A percentile compares a stretch with the other conserved stretches of the same genome.
Evolutionary conservation across 2,329 filamentous ascomycete species (phyloP).

Genomic region (Beauveria varroae): DNA sequence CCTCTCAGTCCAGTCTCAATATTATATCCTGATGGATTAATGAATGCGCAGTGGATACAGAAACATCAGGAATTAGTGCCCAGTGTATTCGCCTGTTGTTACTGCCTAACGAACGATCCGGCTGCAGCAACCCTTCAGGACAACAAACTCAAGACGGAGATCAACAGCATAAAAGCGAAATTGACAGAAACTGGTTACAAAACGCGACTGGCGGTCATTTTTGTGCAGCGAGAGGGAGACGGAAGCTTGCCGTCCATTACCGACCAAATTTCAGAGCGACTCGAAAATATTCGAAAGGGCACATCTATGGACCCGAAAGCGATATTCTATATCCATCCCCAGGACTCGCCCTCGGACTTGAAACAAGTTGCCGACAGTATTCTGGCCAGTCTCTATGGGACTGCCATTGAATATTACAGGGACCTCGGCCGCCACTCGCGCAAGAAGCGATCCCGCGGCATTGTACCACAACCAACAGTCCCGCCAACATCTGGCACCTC

Average conservation of each 20-base stretch:
- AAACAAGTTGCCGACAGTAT: conserved; percentile 67
- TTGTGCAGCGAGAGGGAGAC: conserved; percentile 25
- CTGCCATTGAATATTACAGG: conserved; percentile 82
- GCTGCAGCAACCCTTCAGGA: conserved; percentile 73
- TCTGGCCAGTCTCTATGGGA: conserved; percentile 63
- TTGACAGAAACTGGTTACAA: conserved; percentile 67
- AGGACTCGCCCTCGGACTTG: conserved; percentile 63
- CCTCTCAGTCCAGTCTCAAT: conserved; percentile 76
- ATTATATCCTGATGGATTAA: conserved; percentile 82
- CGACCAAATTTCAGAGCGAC: conserved; percentile 59
- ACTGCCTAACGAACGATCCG: conserved; percentile 64
- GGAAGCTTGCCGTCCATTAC: conserved; percentile 38
- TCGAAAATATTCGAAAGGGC: conserved; percentile 70
- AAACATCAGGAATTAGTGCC: conserved; percentile 86
- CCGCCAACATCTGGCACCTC: conserved; percentile 79
- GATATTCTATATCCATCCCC: conserved; percentile 76
- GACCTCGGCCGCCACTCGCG: conserved; percentile 88
- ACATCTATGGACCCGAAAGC: conserved; percentile 77
- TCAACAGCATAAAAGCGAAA: conserved; percentile 66
- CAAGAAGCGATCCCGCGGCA: conserved; percentile 76
- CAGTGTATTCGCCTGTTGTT: conserved; percentile 74
- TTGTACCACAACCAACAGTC: conserved; percentile 71
- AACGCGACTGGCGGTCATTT: conserved; percentile 65
- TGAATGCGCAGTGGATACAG: conserved; percentile 72
- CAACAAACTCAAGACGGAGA: conserved; percentile 80